phyloP scores from a whole-genome alignment of 1,284 basidiomycete species.

The Rhodotorula sp. region DNA sequence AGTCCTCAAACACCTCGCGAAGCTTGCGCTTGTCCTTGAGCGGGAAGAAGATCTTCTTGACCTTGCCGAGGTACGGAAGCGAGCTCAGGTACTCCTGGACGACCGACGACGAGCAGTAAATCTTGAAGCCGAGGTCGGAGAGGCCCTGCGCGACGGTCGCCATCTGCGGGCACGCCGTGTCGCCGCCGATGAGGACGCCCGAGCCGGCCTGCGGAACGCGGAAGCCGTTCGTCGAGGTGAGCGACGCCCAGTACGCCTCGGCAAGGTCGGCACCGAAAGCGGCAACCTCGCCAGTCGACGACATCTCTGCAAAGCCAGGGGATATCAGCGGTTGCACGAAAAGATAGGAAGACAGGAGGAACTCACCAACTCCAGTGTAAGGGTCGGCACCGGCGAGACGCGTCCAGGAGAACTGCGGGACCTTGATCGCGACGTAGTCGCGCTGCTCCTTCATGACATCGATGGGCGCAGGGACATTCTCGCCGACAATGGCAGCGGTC shows the following conservation, averaged over 20 bases:
- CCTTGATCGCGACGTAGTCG: slow-evolving; percentile 96
- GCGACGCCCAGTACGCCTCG: slow-evolving; percentile 90
- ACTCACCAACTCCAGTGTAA: slow-evolving; percentile 92
- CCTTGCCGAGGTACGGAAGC: slow-evolving; percentile 70
- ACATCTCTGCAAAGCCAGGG: slow-evolving; percentile 67
- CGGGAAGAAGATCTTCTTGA: slow-evolving; percentile 93
- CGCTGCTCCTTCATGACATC: slow-evolving; percentile 78
- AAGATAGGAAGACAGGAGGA: slow-evolving; percentile 28
- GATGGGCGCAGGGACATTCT: slow-evolving; percentile 77
- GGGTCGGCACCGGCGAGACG: slow-evolving; percentile 95
- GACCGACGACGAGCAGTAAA: slow-evolving; percentile 78
- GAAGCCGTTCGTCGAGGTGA: slow-evolving; percentile 88
- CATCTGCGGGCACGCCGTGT: slow-evolving; percentile 80
- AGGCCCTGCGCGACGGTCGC: slow-evolving; percentile 73
- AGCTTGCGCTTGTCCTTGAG: slow-evolving; percentile 95
- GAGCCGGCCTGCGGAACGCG: slow-evolving; percentile 77
- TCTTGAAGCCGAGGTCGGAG: slow-evolving; percentile 80
- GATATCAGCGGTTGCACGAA: neutral
- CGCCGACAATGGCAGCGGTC: slow-evolving; percentile 84
- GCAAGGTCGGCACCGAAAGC: slow-evolving; percentile 91
- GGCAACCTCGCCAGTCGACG: slow-evolving; percentile 97
- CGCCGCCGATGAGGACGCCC: slow-evolving; percentile 83
- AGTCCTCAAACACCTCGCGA: slow-evolving; percentile 64
- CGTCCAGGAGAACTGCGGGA: slow-evolving; percentile 96
- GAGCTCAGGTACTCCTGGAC: slow-evolving; percentile 84